These are phyloP conservation scores for Phytomonas sp. DNA, from an alignment of 208 protist genomes.

Conservation along the genomic window DNA sequence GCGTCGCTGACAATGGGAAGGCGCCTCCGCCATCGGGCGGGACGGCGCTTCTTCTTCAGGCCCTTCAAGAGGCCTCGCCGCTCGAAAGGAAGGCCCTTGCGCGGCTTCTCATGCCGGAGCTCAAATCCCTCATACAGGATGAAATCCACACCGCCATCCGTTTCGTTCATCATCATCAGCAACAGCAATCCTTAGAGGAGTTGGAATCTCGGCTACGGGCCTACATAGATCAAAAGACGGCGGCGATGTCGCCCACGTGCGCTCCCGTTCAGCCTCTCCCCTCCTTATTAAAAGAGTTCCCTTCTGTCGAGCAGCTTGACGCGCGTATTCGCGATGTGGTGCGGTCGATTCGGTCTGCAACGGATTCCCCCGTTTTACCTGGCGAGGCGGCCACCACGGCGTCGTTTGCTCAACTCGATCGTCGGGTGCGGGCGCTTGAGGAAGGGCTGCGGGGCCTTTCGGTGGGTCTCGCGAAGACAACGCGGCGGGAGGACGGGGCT, in stretches of 20 bases:
- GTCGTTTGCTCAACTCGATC: background rate
- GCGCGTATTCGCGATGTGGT: slow-evolving; percentile 39
- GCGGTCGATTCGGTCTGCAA: slow-evolving; percentile 32
- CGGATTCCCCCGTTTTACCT: slow-evolving; percentile 10
- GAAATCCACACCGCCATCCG: slow-evolving; percentile 11
- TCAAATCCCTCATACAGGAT: slow-evolving; percentile 13
- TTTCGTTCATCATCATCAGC: slow-evolving; percentile 6
- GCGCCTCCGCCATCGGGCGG: background rate
- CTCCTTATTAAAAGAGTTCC: slow-evolving; percentile 9
- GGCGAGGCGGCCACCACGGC: too few relatives aligned
- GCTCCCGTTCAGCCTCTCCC: background rate
- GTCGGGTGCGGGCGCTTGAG: background rate
- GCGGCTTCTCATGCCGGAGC: slow-evolving; percentile 18
- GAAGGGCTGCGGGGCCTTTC: background rate
- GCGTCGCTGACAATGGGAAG: background rate
- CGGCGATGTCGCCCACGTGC: background rate
- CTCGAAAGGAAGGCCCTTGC: slow-evolving; percentile 18
- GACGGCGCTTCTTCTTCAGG: slow-evolving; percentile 3
- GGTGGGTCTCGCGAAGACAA: background rate
- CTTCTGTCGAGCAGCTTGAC: slow-evolving; percentile 38
- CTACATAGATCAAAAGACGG: slow-evolving; percentile 11
- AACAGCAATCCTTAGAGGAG: background rate
- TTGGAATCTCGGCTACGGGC: slow-evolving; percentile 13
- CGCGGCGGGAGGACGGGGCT: background rate
- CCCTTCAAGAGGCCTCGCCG: slow-evolving; percentile 14